Percentiles rank a stretch among this genome's conserved stretches.
These are phyloP conservation scores for Lepiota brunneoincarnata DNA, from an alignment of 768 basidiomycete species.

Conservation along the genomic window DNA sequence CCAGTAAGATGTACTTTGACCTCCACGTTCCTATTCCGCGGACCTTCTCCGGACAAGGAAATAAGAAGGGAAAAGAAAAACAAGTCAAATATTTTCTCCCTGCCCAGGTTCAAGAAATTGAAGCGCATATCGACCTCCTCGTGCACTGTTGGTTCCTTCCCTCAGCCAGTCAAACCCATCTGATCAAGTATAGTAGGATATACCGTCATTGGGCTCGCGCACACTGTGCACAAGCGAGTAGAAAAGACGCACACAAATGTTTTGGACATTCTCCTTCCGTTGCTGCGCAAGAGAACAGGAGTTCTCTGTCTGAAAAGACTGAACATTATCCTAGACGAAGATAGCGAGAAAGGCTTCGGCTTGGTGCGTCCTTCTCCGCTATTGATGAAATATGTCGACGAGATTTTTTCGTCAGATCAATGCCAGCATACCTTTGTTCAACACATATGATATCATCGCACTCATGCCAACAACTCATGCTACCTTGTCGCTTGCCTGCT, in stretches of 20 bases:
- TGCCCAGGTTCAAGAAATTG: conserved; percentile 55
- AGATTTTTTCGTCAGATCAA: conserved; percentile 52
- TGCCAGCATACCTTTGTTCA: conserved; percentile 59
- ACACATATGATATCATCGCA: conserved; percentile 74
- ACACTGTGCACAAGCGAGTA: conserved; percentile 68
- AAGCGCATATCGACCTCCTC: conserved; percentile 65
- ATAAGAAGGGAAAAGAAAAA: conserved; percentile 60
- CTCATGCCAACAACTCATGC: conserved; percentile 69
- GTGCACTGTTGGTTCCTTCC: conserved; percentile 58
- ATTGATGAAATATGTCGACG: not conserved
- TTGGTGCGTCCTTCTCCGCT: conserved; percentile 43
- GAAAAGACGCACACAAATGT: conserved; percentile 71
- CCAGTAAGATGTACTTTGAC: conserved; percentile 58
- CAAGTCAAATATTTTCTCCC: conserved; percentile 46
- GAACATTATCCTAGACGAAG: conserved; percentile 78
- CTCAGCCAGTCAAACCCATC: conserved; percentile 5
- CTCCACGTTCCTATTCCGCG: conserved; percentile 57
- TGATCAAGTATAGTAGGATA: conserved; percentile 70
- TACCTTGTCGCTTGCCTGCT: conserved; percentile 76
- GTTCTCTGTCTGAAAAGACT: conserved; percentile 71
- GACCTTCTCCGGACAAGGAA: conserved; percentile 20
- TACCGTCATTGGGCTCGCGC: conserved; percentile 74
- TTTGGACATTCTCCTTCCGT: conserved; percentile 56
- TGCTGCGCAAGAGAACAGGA: conserved; percentile 55
- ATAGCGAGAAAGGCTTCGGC: conserved; percentile 85